A percentile compares a stretch with the other conserved stretches of the same genome.
These are phyloP conservation scores for Cladophialophora chaetospira DNA, from an alignment of 2,329 filamentous ascomycete species.

Conservation along the genomic window DNA sequence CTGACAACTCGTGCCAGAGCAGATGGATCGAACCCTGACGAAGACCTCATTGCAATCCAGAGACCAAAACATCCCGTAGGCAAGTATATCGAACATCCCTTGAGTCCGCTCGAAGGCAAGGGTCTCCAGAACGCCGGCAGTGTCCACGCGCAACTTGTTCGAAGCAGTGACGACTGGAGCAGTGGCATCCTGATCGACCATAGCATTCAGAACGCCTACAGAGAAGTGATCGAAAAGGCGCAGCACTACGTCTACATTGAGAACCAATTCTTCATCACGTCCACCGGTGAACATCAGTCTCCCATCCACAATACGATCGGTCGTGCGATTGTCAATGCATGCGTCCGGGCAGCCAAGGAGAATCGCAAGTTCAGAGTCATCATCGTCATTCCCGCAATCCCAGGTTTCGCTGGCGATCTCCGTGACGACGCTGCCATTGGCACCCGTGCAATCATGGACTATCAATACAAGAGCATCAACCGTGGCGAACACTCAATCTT, in stretches of 20 bases:
- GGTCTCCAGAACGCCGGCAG: constrained; percentile 66
- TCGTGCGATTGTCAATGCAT: constrained; percentile 84
- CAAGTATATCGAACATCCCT: constrained; percentile 79
- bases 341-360: constrained; percentile 77
- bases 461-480: constrained; percentile 95
- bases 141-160: constrained; percentile 79
- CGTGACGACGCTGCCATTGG: constrained; percentile 79
- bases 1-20: constrained; percentile 74
- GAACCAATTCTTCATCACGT: constrained; percentile 98
- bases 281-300: constrained; percentile 82
- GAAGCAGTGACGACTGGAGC: constrained; percentile 91
- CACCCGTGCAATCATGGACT: constrained; percentile 95
- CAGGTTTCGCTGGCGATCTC: constrained; percentile 91
- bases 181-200: constrained; percentile 83
- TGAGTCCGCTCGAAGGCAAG: constrained; percentile 69
- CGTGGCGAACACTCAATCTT: constrained; percentile 91
- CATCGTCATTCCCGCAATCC: constrained; percentile 84
- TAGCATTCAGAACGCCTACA: constrained; percentile 85
- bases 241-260: constrained; percentile 97
- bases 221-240: constrained; percentile 79
- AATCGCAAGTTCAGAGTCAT: constrained; percentile 88
- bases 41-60: constrained; percentile 86
- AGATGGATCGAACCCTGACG: constrained; percentile 51
- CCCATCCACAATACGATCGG: constrained; percentile 90
- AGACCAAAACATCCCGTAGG: constrained; percentile 86